Evolutionary conservation across 192 early-diverging fungal species (phyloP).

Genomic region (Kappamyces sp.): DNA sequence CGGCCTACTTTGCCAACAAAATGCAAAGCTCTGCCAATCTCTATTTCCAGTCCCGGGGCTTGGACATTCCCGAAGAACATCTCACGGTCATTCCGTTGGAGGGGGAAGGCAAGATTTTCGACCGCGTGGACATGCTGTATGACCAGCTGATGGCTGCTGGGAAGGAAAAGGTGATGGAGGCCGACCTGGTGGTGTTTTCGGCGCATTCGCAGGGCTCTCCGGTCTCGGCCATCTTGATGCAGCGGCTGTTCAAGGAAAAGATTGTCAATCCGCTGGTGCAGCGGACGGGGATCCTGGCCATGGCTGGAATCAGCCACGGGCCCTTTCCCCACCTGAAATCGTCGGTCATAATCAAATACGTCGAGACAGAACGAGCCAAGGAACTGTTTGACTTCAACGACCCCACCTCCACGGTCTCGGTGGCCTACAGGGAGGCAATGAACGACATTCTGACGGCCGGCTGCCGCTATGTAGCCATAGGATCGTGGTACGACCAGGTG

Average conservation of each 20-base stretch:
- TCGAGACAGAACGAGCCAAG: conserved; percentile 82
- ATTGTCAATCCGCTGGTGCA: conserved; percentile 63
- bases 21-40: conserved; percentile 57
- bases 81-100: conserved; percentile 79
- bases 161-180: conserved; percentile 24
- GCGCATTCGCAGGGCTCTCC: conserved; percentile 95
- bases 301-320: conserved; percentile 91
- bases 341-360: conserved; percentile 78
- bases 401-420: conserved; percentile 58
- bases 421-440: conserved; percentile 66
- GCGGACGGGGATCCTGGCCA: conserved; percentile 71
- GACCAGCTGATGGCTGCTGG: conserved; percentile 54
- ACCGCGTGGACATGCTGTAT: conserved; percentile 78
- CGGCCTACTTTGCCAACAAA: conserved; percentile 79
- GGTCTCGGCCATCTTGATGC: conserved; percentile 71
- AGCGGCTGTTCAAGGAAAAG: conserved; percentile 63
- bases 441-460: conserved; percentile 59
- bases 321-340: conserved; percentile 78
- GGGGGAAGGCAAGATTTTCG: conserved; percentile 86
- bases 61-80: conserved; percentile 27
- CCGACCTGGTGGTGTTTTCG: conserved; percentile 78
- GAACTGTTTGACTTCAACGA: conserved; percentile 95
- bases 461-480: conserved; percentile 69
- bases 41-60: conserved; percentile 32
- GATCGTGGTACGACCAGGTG: conserved; percentile 92